A percentile compares a stretch with the other conserved stretches of the same genome.
phyloP scores from a whole-genome alignment of 2,329 filamentous ascomycete genomes.

The Penicillium sp. region DNA sequence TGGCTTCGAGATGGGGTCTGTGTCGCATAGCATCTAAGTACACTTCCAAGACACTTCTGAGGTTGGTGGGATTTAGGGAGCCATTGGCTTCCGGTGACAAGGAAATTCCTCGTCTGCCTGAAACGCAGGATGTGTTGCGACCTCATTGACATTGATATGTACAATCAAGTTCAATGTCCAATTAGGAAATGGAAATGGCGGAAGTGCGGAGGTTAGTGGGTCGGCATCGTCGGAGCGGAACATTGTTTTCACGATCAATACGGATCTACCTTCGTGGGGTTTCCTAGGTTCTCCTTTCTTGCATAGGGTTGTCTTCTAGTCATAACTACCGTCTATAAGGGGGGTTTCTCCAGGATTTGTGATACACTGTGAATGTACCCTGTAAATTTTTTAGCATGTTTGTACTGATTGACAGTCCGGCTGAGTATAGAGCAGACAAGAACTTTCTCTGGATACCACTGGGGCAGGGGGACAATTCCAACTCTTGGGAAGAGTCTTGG shows the following conservation, averaged over 20 bases:
- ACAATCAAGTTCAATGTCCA: neutral
- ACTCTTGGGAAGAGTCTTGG: no score
- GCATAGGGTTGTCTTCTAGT: no score
- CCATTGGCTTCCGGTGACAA: constrained; percentile 8
- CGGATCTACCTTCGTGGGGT: neutral
- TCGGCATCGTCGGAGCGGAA: constrained; percentile 12
- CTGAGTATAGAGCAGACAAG: no score
- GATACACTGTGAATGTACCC: no score
- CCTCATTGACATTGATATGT: constrained; percentile 27
- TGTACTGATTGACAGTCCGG: no score
- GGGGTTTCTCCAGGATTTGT: no score
- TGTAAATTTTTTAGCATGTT: no score
- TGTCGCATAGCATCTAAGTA: constrained; percentile 21
- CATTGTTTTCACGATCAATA: neutral
- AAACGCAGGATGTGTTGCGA: constrained; percentile 13
- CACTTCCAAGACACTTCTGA: neutral
- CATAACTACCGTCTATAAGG: no score
- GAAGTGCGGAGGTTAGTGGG: constrained; percentile 12
- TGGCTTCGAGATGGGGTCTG: constrained; percentile 7
- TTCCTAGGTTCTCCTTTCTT: neutral
- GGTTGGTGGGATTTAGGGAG: constrained; percentile 7
- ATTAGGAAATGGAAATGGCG: constrained; percentile 12
- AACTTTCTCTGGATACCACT: no score
- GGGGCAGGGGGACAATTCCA: no score
- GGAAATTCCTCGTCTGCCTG: constrained; percentile 22